phyloP scores from a whole-genome alignment of 306 rosid genomes.

The Acacia confusa region DNA sequence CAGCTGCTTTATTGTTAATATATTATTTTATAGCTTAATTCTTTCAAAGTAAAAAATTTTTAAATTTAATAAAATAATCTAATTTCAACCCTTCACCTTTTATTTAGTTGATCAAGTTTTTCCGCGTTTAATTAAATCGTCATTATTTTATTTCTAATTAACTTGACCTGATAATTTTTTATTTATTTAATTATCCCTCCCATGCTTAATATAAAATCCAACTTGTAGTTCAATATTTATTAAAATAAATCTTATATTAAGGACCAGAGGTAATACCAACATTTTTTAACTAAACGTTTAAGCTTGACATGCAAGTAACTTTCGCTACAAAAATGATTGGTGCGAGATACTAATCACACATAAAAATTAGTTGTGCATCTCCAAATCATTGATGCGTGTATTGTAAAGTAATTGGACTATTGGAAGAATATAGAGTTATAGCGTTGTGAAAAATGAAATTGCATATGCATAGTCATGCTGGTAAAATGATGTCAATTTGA shows the following conservation, averaged over 20 bases:
- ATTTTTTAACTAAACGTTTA: background rate
- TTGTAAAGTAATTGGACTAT: background rate
- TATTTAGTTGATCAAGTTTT: background rate
- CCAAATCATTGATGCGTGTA: background rate
- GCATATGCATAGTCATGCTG: too few relatives aligned
- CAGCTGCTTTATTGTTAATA: background rate
- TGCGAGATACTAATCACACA: background rate
- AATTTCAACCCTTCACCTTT: background rate
- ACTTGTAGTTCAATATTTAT: too few relatives aligned
- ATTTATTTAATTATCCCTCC: background rate
- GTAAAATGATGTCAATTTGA: too few relatives aligned
- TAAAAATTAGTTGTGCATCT: background rate
- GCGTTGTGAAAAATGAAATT: too few relatives aligned
- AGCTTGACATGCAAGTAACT: background rate
- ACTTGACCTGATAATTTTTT: background rate
- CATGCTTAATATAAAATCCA: too few relatives aligned
- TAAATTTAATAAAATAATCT: background rate
- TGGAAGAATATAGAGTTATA: too few relatives aligned
- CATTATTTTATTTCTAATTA: too few relatives aligned
- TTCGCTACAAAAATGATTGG: background rate
- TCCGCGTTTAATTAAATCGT: background rate
- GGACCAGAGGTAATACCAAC: too few relatives aligned
- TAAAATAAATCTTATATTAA: too few relatives aligned
- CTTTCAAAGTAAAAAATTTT: background rate
- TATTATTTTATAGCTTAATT: background rate